Conservation (phyloP, 768 basidiomycete species). For the Lentinula boryana region DNA sequence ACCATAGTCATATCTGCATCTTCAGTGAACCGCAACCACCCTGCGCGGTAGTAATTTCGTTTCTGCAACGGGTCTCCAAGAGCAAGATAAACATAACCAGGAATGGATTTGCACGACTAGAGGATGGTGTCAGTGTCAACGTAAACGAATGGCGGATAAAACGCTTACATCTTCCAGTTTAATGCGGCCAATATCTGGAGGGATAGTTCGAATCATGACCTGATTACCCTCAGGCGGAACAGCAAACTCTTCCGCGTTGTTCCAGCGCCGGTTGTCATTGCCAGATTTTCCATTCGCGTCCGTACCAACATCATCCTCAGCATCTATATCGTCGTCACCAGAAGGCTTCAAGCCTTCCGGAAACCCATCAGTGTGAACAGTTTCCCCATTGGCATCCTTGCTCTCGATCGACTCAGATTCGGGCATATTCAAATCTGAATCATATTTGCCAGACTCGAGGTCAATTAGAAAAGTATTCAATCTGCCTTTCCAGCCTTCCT, state of each 20-base stretch:
- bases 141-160: not conserved
- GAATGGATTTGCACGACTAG: conserved; percentile 70
- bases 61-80: conserved; percentile 90
- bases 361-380: conserved; percentile 30
- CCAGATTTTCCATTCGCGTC: conserved; percentile 54
- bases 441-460: conserved; percentile 81
- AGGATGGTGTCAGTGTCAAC: conserved; percentile 4
- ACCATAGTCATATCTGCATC: conserved; percentile 78
- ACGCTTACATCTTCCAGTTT: conserved; percentile 81
- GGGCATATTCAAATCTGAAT: conserved; percentile 65
- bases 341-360: conserved; percentile 50
- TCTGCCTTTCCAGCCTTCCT: conserved; percentile 79
- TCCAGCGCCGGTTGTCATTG: conserved; percentile 39
- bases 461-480: conserved; percentile 70
- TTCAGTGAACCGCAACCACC: conserved; percentile 84
- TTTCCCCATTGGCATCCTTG: conserved; percentile 44
- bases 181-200: conserved; percentile 84
- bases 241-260: conserved; percentile 68
- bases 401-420: conserved; percentile 52
- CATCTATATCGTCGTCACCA: conserved; percentile 69
- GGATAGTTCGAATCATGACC: conserved; percentile 92
- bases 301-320: conserved; percentile 58
- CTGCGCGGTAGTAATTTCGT: conserved; percentile 90
- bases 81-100: conserved; percentile 85
- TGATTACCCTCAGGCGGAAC: conserved; percentile 78